A percentile compares a stretch with the other conserved stretches of the same genome.
Evolutionary conservation across 495 filamentous ascomycete species (phyloP).

Genomic region (Xylaria cubensis): DNA sequence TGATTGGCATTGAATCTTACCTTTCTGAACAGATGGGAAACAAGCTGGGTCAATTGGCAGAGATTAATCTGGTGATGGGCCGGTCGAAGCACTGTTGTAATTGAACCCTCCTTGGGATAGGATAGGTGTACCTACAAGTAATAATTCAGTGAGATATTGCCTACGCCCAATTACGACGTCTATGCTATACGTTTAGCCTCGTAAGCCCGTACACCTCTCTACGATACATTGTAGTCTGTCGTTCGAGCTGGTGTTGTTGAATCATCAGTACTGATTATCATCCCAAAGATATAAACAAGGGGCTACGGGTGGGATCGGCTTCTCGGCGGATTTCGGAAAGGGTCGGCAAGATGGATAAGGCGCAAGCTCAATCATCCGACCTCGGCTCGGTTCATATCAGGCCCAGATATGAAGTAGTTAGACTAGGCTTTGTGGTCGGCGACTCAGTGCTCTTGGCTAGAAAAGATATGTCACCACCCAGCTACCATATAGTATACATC

Average conservation of each 20-base stretch:
- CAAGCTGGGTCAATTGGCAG: background rate
- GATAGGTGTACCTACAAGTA: conserved; percentile 9
- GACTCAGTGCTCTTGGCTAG: background rate
- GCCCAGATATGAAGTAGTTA: too few relatives aligned
- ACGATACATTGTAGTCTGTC: background rate
- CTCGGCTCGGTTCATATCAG: conserved; percentile 23
- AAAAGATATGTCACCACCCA: too few relatives aligned
- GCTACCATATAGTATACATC: background rate
- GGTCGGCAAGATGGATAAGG: conserved; percentile 15
- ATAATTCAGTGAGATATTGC: conserved; percentile 8
- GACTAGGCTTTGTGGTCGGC: background rate
- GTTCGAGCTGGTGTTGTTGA: background rate
- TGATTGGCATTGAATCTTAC: conserved; percentile 15
- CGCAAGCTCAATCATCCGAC: conserved; percentile 9
- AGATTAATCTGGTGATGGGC: background rate
- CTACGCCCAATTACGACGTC: background rate
- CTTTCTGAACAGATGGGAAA: conserved; percentile 14
- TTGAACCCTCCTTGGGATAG: conserved; percentile 2
- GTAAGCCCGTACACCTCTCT: background rate
- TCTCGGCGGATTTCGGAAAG: conserved; percentile 22
- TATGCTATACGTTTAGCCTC: background rate
- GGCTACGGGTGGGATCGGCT: conserved; percentile 13
- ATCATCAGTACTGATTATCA: background rate
- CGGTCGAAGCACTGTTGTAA: background rate
- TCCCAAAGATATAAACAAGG: background rate